A percentile compares a stretch with the other conserved stretches of the same genome.
Conservation (phyloP, 2,329 filamentous ascomycete genomes). For the Aspergillus awamori region DNA sequence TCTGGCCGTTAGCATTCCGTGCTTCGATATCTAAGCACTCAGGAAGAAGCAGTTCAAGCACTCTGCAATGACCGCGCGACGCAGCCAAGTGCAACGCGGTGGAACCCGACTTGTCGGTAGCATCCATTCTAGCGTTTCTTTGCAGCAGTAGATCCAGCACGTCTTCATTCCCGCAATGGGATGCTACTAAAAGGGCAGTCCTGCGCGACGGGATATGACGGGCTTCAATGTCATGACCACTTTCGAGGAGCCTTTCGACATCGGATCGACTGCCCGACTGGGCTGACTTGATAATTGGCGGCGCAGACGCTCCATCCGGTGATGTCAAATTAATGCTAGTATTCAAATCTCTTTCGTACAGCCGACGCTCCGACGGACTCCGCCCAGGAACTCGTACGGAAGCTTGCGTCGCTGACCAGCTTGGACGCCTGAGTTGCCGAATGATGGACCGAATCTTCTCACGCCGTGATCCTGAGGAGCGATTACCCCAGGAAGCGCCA, state of each 20-base stretch:
- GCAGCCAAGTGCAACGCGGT: constrained; percentile 39
- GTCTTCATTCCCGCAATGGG: constrained; percentile 44
- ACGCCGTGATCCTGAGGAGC: constrained; percentile 23
- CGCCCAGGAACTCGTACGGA: constrained; percentile 14
- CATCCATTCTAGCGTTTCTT: constrained; percentile 34
- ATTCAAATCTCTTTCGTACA: constrained; percentile 28
- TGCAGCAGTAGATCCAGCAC: constrained; percentile 38
- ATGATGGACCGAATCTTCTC: constrained; percentile 25
- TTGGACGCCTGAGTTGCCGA: constrained; percentile 22
- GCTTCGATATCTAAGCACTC: constrained; percentile 36
- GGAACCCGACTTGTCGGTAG: constrained; percentile 33
- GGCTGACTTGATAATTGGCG: constrained; percentile 40
- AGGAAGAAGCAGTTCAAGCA: constrained; percentile 33
- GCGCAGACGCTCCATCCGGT: constrained; percentile 31
- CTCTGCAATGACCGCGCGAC: constrained; percentile 34
- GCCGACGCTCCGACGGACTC: constrained; percentile 15
- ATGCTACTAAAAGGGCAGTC: constrained; percentile 43
- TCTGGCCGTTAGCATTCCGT: constrained; percentile 35
- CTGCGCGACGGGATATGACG: constrained; percentile 35
- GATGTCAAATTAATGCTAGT: constrained; percentile 42
- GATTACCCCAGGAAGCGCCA: constrained; percentile 5
- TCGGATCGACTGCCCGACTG: constrained; percentile 40
- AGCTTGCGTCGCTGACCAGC: constrained; percentile 2
- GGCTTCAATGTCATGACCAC: constrained; percentile 34
- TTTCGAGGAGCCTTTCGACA: constrained; percentile 37